Evolutionary conservation across 2,329 filamentous ascomycete genomes (phyloP), one percentile per base, ranked within the genome.

Genomic region (Penicillium sp.): DNA sequence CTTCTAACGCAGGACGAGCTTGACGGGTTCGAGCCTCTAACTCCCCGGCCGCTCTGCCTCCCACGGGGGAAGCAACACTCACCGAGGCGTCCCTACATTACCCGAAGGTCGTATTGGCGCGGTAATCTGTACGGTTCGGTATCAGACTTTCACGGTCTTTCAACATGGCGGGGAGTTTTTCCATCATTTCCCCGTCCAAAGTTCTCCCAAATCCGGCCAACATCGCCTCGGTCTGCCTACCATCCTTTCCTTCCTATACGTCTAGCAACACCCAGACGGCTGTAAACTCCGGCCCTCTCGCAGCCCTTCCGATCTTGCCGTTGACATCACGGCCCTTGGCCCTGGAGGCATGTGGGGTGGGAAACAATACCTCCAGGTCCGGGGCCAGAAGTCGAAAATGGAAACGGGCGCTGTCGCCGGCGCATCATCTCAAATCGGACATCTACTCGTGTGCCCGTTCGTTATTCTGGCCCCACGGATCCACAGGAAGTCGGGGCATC

Each of bases 51-150:
- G 14, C 27, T 36, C 30, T 33, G 18, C 18, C 31, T 33, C 20
- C 20, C 20, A 22, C 22, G 35, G 18, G 27, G 28, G 20, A 9
- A 25, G 10, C 24, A 39, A n/a, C 14, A 51, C 48, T 61, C 58
- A 60, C 58, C 58, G 58, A 51, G 31, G 33, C 46, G 51, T 58
- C 36, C 58, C 58, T 60, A 60, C 25, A 50, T 61, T 61, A 61
- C 58, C 58, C 58, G 58, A 60, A 5, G 10, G 9, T 16, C 10
- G 33, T 50, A 50, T 45, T 22, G 20, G 14, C 4, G 35, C 16
- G 35, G 35, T 38, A 38, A 10, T 38, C 8, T 20, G 58, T 61
- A 60, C 36, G 25, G 4, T 14, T 48, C 49, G 22, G 31, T 50
- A 51, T 27, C 24, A 33, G 31, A n/a, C 25, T 30, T 38, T 51